Base-by-base conservation (phyloP, 345 rosid species). In the Citrus maxima region DNA sequence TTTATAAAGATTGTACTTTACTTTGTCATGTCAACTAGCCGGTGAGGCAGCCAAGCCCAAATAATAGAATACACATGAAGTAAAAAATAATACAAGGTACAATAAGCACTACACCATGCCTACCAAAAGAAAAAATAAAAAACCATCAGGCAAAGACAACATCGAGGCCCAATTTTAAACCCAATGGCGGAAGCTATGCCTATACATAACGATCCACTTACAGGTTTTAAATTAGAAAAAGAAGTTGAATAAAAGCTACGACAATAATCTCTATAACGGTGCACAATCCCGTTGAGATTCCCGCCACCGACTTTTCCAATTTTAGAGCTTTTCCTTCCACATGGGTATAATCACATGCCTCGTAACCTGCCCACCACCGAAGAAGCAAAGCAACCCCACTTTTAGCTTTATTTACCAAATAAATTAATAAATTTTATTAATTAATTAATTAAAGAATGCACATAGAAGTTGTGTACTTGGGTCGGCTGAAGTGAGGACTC, bases 321-420 rank as follows among this genome's bases (percentile, higher is more conserved):
- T 75, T 84, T 19, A 69, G 6, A 2, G 79, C 80, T 3, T 66
- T 51, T 10, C 58, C 82, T 21, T 58, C 66, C 1, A 1, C 58
- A 2, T 80, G 78, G 78, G 86, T 85, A 35, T 30, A 71, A 32
- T 72, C 74, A 78, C 93, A 91, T 18, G 89, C 75, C 80, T 78
- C 82, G 76, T 91, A 80, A 83, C 95, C 95, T 91, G 87, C 77
- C n/a, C 56, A 56, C 69, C 73, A 10, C 34, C 34, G 34, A 5
- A 22, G 38, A 38, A 38, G 7, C 42, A 8, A 2, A 34, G 35
- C 64, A 55, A 38, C 16, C 27, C n/a, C 38, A 4, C 27, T 3
- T 58, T 62, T 51, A 51, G 60, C 10, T 35, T 27, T 70, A 25
- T 2, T 35, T 35, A 27, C 8, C 2, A 4, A 56, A 10, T 21